Conservation (phyloP, 2,329 filamentous ascomycete genomes). For the Pseudogymnoascus sp. region DNA sequence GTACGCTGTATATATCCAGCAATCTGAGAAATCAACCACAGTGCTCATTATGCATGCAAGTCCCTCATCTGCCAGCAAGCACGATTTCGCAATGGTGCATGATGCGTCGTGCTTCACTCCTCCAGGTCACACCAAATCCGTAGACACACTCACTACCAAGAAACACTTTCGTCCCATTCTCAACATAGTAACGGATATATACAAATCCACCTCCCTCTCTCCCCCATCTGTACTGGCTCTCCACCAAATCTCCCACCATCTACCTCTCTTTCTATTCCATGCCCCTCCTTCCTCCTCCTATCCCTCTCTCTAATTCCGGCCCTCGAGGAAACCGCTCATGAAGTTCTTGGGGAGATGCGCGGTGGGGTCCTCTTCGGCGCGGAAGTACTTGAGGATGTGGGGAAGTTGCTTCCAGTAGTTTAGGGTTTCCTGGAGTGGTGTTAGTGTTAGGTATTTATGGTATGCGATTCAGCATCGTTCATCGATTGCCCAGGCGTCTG, state of each 20-base stretch:
- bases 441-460: background rate
- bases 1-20: background rate
- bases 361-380: slow-evolving; percentile 71
- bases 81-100: background rate
- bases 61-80: background rate
- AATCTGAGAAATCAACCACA: background rate
- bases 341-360: slow-evolving; percentile 77
- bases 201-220: background rate
- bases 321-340: slow-evolving; percentile 92
- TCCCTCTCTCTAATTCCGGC: background rate
- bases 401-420: slow-evolving; percentile 99
- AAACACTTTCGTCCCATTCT: background rate
- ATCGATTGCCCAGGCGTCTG: too few relatives aligned
- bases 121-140: background rate
- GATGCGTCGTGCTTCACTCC: background rate
- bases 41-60: background rate
- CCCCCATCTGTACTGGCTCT: background rate
- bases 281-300: background rate
- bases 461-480: too few relatives aligned
- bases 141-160: background rate
- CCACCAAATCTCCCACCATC: background rate
- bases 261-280: background rate
- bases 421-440: slow-evolving; percentile 68
- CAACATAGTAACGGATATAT: slow-evolving; percentile 1
- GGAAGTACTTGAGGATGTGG: slow-evolving; percentile 96